phyloP scores from a whole-genome alignment of 164 flowering plant genomes.

The Tinospora cordifolia region DNA sequence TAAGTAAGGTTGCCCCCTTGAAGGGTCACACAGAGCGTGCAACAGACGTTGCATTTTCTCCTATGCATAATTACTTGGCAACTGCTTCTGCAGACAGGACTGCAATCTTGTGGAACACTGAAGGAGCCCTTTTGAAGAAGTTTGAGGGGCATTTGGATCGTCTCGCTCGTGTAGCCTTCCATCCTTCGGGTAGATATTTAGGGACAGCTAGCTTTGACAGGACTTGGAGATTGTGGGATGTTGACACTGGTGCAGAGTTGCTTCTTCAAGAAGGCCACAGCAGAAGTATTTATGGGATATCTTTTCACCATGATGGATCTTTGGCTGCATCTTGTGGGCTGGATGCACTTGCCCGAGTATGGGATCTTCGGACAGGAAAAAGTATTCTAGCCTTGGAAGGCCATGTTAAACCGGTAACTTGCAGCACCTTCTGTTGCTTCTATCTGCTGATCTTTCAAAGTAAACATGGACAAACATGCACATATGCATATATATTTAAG shows the following conservation, averaged over 20 bases:
- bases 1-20: constrained; percentile 44
- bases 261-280: constrained; percentile 99
- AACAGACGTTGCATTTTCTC: constrained; percentile 92
- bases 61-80: constrained; percentile 51
- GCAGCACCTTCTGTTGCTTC: neutral
- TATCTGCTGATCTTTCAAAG: neutral
- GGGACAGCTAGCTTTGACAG: constrained; percentile 95
- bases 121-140: constrained; percentile 55
- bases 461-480: neutral
- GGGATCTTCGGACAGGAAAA: constrained; percentile 96
- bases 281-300: constrained; percentile 75
- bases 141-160: constrained; percentile 93
- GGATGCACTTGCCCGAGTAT: constrained; percentile 91
- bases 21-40: constrained; percentile 92
- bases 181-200: constrained; percentile 92
- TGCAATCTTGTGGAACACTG: constrained; percentile 80
- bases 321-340: constrained; percentile 88
- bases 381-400: constrained; percentile 92
- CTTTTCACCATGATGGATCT: constrained; percentile 92
- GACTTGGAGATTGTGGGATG: constrained; percentile 97
- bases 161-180: constrained; percentile 84
- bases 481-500: too few species aligned
- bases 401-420: constrained; percentile 84
- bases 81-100: constrained; percentile 97
- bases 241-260: constrained; percentile 72